These are phyloP conservation scores for Cladosporium phlei DNA, from an alignment of 2,329 filamentous ascomycete species.

Conservation along the genomic window DNA sequence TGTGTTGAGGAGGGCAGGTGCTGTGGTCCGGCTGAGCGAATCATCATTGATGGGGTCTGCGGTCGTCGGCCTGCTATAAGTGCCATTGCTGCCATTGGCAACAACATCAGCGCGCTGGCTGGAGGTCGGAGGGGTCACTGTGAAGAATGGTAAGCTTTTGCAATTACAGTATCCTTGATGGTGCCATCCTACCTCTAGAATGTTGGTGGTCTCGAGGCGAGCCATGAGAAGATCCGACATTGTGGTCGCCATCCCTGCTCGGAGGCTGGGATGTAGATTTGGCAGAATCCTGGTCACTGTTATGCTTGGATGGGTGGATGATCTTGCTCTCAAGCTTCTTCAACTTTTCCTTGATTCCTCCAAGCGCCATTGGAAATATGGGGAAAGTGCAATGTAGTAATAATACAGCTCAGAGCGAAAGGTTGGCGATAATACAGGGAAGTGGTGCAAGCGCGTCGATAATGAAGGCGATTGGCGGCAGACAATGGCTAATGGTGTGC, in stretches of 20 bases:
- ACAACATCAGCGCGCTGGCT: too few relatives aligned
- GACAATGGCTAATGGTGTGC: too few relatives aligned
- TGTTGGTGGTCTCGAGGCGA: neutral
- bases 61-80: neutral
- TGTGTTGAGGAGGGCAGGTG: conserved; percentile 1
- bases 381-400: too few relatives aligned
- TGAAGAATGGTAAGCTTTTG: neutral
- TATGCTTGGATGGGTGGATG: neutral
- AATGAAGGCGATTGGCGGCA: too few relatives aligned
- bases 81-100: neutral
- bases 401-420: too few relatives aligned
- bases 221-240: too few relatives aligned
- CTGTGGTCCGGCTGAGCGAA: neutral
- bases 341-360: neutral
- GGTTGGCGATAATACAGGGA: too few relatives aligned
- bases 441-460: too few relatives aligned
- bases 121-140: neutral
- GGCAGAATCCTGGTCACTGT: neutral
- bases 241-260: neutral
- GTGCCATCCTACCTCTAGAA: neutral
- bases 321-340: too few relatives aligned
- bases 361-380: conserved; percentile 4
- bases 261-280: neutral
- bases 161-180: too few relatives aligned
- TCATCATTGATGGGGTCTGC: neutral